Conservation (phyloP, 2,329 filamentous ascomycete genomes). For the Zymoseptoria tritici region DNA sequence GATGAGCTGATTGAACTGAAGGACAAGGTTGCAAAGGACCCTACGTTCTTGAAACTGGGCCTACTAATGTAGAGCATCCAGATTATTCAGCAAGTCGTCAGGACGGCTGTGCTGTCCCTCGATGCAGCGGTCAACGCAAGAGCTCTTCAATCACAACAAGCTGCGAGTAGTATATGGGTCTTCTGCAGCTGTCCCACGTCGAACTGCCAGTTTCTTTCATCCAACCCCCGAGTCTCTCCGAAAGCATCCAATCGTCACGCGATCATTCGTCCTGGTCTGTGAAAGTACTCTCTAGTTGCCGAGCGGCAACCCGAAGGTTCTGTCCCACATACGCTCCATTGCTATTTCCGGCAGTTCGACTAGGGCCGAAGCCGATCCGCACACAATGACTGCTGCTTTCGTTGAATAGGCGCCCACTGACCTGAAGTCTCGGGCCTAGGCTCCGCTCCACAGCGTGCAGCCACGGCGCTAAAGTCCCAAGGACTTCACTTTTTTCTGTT, state of each 20-base stretch:
- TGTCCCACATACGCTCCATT: background rate
- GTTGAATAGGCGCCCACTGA: background rate
- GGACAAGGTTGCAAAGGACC: constrained; percentile 10
- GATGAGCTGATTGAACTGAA: constrained; percentile 15
- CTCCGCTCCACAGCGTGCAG: background rate
- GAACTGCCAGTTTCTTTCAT: background rate
- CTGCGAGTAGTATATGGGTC: background rate
- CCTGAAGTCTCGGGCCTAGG: background rate
- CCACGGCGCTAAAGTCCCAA: background rate
- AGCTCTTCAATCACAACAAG: background rate
- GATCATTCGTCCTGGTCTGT: background rate
- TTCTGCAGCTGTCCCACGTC: background rate
- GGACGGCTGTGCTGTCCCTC: background rate
- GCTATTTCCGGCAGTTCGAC: background rate
- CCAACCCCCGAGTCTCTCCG: background rate
- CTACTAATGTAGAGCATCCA: constrained; percentile 3
- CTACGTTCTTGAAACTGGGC: constrained; percentile 15
- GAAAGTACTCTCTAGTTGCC: background rate
- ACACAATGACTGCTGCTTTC: background rate
- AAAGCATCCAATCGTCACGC: background rate
- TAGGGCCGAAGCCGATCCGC: too few relatives aligned
- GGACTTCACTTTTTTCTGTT: background rate
- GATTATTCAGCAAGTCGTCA: background rate
- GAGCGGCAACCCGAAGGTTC: background rate
- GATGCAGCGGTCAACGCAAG: background rate